Percentiles rank a stretch among this genome's conserved stretches.
Evolutionary conservation across 2,329 filamentous ascomycete genomes (phyloP).

Genomic region (Fusarium beomiforme): DNA sequence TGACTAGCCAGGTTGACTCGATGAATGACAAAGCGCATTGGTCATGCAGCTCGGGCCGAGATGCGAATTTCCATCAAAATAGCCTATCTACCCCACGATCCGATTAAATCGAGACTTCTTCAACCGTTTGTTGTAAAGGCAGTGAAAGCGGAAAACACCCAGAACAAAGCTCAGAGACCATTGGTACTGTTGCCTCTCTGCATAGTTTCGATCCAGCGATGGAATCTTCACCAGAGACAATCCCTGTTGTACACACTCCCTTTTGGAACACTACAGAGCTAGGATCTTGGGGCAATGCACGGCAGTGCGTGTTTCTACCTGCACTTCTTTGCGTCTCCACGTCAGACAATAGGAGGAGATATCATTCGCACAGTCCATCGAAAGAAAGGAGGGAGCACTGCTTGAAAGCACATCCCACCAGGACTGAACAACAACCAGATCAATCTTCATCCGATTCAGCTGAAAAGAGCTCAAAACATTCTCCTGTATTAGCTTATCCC

Average conservation of each 20-base stretch:
- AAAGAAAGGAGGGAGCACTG: neutral
- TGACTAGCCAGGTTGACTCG: neutral
- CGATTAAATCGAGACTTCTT: neutral
- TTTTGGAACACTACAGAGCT: neutral
- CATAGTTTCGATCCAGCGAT: neutral
- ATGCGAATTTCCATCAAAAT: neutral
- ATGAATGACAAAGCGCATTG: neutral
- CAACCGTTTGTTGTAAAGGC: neutral
- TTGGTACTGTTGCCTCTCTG: no score
- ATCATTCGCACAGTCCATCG: neutral
- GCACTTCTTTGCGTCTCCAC: neutral
- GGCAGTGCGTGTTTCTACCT: neutral
- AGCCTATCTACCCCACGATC: no score
- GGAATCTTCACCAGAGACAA: neutral
- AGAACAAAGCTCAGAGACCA: no score
- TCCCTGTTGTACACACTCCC: neutral
- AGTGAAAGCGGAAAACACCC: no score
- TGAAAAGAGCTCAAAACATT: neutral
- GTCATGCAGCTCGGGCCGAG: neutral
- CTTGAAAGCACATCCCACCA: neutral
- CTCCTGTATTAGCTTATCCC: neutral
- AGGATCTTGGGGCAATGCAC: neutral
- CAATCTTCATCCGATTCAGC: neutral
- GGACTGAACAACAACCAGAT: neutral
- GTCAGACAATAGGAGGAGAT: neutral